A percentile compares a stretch with the other conserved stretches of the same genome.
These are phyloP conservation scores for Trametes cubensis DNA, from an alignment of 768 basidiomycete species.

Conservation along the genomic window DNA sequence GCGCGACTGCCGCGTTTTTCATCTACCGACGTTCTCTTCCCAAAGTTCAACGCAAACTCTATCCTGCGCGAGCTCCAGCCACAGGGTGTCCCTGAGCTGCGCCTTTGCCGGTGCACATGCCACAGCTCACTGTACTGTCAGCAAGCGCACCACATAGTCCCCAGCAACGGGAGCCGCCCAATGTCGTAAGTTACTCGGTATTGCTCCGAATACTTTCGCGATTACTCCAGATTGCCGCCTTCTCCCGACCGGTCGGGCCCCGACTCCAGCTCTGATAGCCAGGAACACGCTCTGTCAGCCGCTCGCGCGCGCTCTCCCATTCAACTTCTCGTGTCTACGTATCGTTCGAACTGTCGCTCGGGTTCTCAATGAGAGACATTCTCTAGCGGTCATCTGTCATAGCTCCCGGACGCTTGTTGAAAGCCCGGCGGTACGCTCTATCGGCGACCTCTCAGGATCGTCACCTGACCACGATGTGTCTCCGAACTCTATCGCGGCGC, in stretches of 20 bases:
- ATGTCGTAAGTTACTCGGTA: not conserved
- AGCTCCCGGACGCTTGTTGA: too few species aligned
- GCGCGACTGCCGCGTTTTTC: constrained; percentile 15
- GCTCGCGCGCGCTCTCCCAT: not conserved
- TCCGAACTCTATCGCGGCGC: too few species aligned
- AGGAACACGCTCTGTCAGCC: not conserved
- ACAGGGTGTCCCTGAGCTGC: not conserved
- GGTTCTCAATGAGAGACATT: too few species aligned
- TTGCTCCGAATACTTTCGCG: not conserved
- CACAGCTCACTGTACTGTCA: too few species aligned
- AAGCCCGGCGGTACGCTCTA: too few species aligned
- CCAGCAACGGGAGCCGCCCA: not conserved
- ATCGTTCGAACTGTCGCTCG: not conserved
- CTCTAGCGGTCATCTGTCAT: too few species aligned
- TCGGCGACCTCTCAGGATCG: too few species aligned
- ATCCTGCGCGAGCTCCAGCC: not conserved
- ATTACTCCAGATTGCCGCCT: not conserved
- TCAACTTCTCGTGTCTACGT: not conserved
- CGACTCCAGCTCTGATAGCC: not conserved
- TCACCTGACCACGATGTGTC: too few species aligned
- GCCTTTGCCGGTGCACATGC: not conserved
- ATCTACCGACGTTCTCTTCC: constrained; percentile 11
- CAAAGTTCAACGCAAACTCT: constrained; percentile 4
- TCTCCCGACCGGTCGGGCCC: constrained; percentile 10
- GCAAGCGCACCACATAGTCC: too few species aligned